Evolutionary conservation across 306 rosid genomes (phyloP).

Genomic region (Vigna trinervia): DNA sequence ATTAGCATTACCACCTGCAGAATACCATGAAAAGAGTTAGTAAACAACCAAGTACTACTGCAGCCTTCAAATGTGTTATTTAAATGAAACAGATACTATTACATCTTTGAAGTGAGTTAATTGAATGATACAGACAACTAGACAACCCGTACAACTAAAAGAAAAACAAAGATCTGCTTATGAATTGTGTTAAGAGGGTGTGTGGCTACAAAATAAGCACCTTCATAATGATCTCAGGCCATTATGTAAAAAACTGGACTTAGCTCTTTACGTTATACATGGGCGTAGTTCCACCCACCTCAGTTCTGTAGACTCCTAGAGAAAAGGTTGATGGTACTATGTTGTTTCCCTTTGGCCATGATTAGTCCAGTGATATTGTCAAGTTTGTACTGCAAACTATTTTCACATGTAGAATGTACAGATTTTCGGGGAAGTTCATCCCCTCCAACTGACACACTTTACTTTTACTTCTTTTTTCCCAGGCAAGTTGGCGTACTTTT

Average conservation of each 20-base stretch:
- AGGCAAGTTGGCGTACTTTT: conserved; percentile 5
- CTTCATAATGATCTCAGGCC: conserved; percentile 20
- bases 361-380: not conserved
- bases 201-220: not conserved
- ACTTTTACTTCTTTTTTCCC: not conserved
- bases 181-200: conserved; percentile 1
- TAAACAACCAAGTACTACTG: conserved; percentile 15
- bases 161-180: conserved; percentile 9
- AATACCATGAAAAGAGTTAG: conserved; percentile 42
- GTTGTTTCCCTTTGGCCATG: not conserved
- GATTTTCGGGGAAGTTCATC: not conserved
- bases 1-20: conserved; percentile 85
- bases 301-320: not conserved
- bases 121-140: conserved; percentile 2
- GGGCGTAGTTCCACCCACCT: not conserved
- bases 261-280: not conserved
- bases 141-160: conserved; percentile 9
- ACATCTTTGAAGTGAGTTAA: not conserved
- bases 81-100: not conserved
- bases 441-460: not conserved
- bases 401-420: not conserved
- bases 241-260: not conserved
- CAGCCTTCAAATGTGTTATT: conserved; percentile 1
- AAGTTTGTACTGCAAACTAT: not conserved
- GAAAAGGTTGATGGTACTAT: conserved; percentile 2